phyloP scores from a whole-genome alignment of 441 rosid species.

The Jatropha multifida region DNA sequence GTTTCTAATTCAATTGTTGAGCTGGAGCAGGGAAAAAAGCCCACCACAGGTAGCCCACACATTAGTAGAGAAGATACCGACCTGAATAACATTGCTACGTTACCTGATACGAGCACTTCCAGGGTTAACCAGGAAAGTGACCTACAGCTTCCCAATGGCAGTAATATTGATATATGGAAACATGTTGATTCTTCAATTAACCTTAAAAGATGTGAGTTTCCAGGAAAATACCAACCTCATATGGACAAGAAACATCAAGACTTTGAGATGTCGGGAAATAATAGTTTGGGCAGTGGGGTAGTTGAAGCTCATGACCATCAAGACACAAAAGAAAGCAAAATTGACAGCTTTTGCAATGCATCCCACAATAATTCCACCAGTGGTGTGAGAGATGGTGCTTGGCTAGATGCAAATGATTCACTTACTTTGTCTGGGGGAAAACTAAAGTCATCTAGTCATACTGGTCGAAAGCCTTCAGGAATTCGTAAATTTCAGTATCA shows the following conservation, averaged over 20 bases:
- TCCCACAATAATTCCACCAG: constrained; percentile 32
- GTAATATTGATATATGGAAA: constrained; percentile 48
- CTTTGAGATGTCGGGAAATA: constrained; percentile 48
- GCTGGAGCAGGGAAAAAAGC: constrained; percentile 33
- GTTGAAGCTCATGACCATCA: constrained; percentile 33
- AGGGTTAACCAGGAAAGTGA: constrained; percentile 40
- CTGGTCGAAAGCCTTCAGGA: constrained; percentile 44
- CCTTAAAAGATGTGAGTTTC: constrained; percentile 24
- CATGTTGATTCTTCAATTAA: constrained; percentile 31
- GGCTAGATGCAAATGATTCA: constrained; percentile 49
- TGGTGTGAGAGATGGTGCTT: constrained; percentile 38
- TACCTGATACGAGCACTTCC: constrained; percentile 32
- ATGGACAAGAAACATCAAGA: constrained; percentile 38
- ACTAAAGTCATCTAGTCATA: constrained; percentile 46
- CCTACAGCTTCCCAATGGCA: constrained; percentile 35
- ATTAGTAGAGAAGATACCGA: constrained; percentile 38
- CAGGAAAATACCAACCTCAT: constrained; percentile 32
- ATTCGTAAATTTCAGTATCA: constrained; percentile 80
- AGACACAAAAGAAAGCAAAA: constrained; percentile 38
- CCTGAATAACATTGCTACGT: constrained; percentile 33
- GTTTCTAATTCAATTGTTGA: constrained; percentile 36
- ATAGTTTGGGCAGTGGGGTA: constrained; percentile 33
- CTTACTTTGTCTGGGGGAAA: constrained; percentile 41
- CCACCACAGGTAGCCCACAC: constrained; percentile 30
- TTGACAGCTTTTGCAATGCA: constrained; percentile 38